Conservation (phyloP, 2,329 filamentous ascomycete species). For the Annulohypoxylon truncatum region DNA sequence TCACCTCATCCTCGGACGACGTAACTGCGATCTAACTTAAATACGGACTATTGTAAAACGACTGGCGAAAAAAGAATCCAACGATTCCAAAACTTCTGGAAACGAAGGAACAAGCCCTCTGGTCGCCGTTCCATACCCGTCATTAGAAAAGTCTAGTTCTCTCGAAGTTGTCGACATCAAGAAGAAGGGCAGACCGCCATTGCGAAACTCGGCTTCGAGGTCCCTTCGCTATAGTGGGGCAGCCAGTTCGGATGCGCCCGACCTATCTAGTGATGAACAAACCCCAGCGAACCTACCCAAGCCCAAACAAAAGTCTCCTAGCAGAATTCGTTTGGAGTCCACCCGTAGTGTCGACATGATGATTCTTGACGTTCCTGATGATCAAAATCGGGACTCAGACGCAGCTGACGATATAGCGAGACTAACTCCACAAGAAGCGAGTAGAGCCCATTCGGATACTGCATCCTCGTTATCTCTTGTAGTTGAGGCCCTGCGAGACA, state of each 20-base stretch:
- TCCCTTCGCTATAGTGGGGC: slow-evolving; percentile 30
- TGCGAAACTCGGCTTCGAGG: slow-evolving; percentile 30
- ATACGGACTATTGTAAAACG: slow-evolving; percentile 35
- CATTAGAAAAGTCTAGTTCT: slow-evolving; percentile 42
- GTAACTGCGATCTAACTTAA: slow-evolving; percentile 6
- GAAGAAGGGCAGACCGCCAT: slow-evolving; percentile 34
- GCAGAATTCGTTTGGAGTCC: slow-evolving; percentile 13
- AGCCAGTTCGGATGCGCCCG: slow-evolving; percentile 11
- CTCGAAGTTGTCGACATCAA: slow-evolving; percentile 34
- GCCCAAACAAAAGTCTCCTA: slow-evolving; percentile 40
- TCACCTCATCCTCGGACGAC: not conserved
- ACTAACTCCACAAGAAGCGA: not conserved
- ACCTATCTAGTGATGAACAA: slow-evolving; percentile 27
- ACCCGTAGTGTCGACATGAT: slow-evolving; percentile 40
- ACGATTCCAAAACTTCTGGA: slow-evolving; percentile 9
- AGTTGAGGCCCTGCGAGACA: slow-evolving; percentile 43
- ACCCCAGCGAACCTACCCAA: slow-evolving; percentile 40
- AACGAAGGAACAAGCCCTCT: slow-evolving; percentile 16
- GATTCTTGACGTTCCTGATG: slow-evolving; percentile 43
- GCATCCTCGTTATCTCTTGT: slow-evolving; percentile 31
- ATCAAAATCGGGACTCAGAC: not conserved
- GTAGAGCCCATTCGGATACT: not conserved
- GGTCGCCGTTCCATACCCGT: slow-evolving; percentile 37
- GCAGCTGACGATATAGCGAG: not conserved
- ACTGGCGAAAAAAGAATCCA: slow-evolving; percentile 34